Evolutionary conservation across 306 rosid genomes (phyloP), one percentile per base, ranked within the genome.

Genomic region (Corylus avellana): DNA sequence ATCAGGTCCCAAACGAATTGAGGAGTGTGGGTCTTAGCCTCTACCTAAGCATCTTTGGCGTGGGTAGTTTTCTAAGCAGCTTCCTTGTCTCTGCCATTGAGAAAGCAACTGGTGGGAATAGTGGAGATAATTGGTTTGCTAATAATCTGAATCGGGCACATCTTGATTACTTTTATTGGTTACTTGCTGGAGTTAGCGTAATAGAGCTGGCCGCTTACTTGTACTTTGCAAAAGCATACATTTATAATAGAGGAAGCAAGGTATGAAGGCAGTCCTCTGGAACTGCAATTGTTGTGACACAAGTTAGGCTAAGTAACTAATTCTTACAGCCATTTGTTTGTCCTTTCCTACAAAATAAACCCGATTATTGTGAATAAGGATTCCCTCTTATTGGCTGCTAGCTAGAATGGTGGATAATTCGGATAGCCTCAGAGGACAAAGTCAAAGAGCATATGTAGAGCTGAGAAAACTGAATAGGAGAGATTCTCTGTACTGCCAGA

Each of bases 111-210:
- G 72, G 66, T 22, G 64, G 35, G 32, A 16, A 54, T 69, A 79
- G 79, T 54, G 51, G 17, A 20, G 79, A 80, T 27, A 69, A 70
- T 35, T 80, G 84, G 84, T 81, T 81, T 50, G 56, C 84, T 37
- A 70, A 70, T 69, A 75, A 81, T 70, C 76, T 81, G 7, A 81
- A 70, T 25, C 17, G 35, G 17, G 76, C 77, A 56, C 77, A 61
- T 75, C 84, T 81, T n/a, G 84, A 76, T 76, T 81, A 70, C 54
- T 81, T 75, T 48, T 76, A 81, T 57, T 58, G 70, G 75, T 20
- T 81, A 22, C 77, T 81, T 49, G 72, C 66, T 20, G 80, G 51
- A 17, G 22, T 75, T 5, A 81, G 84, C 20, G 53, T 13, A 3
- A 2, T 76, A 7, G 77, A 14, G 5, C 59, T 81, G 56, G 39